phyloP scores from a whole-genome alignment of 257 asterid genomes.

The Cinchona pubescens region DNA sequence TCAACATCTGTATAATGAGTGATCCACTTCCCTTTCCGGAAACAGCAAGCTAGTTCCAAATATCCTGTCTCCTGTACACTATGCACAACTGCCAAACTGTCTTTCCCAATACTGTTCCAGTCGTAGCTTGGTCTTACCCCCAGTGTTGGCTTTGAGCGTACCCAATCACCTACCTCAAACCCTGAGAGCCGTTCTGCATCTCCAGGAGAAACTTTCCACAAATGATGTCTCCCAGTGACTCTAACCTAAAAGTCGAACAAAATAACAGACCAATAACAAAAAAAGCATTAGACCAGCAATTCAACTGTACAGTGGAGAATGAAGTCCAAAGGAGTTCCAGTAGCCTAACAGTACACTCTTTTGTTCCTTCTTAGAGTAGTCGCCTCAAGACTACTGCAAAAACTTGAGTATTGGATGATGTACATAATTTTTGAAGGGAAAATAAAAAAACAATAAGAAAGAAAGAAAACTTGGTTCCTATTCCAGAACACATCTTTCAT shows the following conservation, averaged over 20 bases:
- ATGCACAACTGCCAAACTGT: conserved; percentile 83
- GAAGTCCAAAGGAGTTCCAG: neutral
- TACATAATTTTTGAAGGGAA: neutral
- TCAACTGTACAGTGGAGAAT: neutral
- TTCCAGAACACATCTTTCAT: neutral
- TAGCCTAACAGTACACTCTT: neutral
- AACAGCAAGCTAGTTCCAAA: conserved; percentile 91
- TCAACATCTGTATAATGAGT: conserved; percentile 88
- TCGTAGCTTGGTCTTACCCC: conserved; percentile 98
- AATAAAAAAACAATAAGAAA: neutral
- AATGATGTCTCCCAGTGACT: conserved; percentile 69
- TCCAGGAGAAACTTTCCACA: conserved; percentile 97
- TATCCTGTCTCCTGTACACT: conserved; percentile 85
- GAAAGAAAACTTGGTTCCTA: neutral
- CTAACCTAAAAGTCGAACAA: conserved; percentile 47
- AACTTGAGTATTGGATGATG: neutral
- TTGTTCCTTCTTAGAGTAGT: neutral
- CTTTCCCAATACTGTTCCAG: conserved; percentile 92
- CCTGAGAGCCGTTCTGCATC: conserved; percentile 95
- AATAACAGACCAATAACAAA: conserved; percentile 10
- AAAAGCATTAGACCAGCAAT: conserved; percentile 12
- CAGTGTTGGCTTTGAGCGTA: conserved; percentile 80
- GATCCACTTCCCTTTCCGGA: conserved; percentile 69
- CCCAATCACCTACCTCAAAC: conserved; percentile 98
- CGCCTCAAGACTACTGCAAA: neutral